Percentiles rank a stretch among this genome's conserved stretches.
Conservation (phyloP, 371 early-diverging fungal genomes). For the Zopfochytrium polystomum region DNA sequence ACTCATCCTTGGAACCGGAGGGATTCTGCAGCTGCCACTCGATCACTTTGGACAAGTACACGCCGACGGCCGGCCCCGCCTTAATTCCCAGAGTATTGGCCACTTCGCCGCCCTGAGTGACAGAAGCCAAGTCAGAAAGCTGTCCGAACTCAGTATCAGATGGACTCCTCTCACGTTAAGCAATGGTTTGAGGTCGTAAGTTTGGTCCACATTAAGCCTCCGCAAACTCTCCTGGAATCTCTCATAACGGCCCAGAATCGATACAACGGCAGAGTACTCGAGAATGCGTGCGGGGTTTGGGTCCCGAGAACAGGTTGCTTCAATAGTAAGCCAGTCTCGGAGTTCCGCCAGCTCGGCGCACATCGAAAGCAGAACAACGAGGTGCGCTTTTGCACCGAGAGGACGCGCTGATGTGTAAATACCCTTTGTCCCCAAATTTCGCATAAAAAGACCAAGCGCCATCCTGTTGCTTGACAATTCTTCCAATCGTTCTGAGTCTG, state of each 20-base stretch:
- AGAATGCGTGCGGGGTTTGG: not conserved
- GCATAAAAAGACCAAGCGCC: conserved; percentile 37
- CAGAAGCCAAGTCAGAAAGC: too few species aligned
- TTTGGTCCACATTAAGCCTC: conserved; percentile 47
- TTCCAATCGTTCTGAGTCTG: not conserved
- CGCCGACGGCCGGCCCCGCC: conserved; percentile 63
- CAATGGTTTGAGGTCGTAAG: conserved; percentile 59
- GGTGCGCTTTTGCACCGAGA: conserved; percentile 57
- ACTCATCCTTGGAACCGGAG: conserved; percentile 14
- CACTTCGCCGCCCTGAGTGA: conserved; percentile 65
- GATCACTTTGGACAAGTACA: conserved; percentile 58
- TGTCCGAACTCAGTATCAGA: too few species aligned
- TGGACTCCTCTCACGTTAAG: too few species aligned
- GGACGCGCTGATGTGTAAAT: conserved; percentile 20
- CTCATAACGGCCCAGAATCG: conserved; percentile 4
- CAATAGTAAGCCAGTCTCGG: not conserved
- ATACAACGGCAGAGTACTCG: not conserved
- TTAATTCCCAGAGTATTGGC: conserved; percentile 54
- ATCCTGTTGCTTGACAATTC: not conserved
- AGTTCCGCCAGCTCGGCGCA: conserved; percentile 47
- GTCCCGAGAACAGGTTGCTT: not conserved
- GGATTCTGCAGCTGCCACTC: conserved; percentile 64
- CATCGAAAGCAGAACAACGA: conserved; percentile 58
- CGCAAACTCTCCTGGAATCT: conserved; percentile 8
- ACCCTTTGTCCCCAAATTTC: conserved; percentile 35